Percentiles rank a stretch among this genome's conserved stretches.
phyloP scores from a whole-genome alignment of 1,284 basidiomycete genomes.

The Xerocomus nothofagi region DNA sequence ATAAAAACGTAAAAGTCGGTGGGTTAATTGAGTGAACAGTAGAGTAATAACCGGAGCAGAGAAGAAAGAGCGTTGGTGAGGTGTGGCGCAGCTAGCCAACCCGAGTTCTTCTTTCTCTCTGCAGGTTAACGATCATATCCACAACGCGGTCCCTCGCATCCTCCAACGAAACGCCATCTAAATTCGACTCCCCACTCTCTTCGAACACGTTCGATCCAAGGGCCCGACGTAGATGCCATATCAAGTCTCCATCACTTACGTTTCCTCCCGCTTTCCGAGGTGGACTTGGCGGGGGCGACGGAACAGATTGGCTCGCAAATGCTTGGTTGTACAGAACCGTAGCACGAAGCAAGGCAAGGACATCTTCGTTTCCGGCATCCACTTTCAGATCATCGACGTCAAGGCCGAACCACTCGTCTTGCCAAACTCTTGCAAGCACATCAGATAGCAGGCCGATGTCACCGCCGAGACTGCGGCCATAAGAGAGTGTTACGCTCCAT shows the following conservation, averaged over 20 bases:
- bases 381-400: conserved; percentile 28
- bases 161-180: conserved; percentile 45
- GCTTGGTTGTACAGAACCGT: conserved; percentile 57
- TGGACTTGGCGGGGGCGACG: conserved; percentile 61
- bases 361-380: conserved; percentile 40
- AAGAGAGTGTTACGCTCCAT: conserved; percentile 50
- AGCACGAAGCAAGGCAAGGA: conserved; percentile 53
- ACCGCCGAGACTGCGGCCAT: conserved; percentile 62
- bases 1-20: background rate
- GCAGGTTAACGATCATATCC: conserved; percentile 59
- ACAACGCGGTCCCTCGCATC: conserved; percentile 69
- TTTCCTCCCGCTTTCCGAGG: conserved; percentile 20
- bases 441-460: conserved; percentile 51
- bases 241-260: conserved; percentile 32
- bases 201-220: conserved; percentile 66
- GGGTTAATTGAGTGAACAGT: background rate
- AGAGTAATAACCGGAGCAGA: background rate
- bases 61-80: background rate
- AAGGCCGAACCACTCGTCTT: conserved; percentile 30
- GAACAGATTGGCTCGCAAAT: conserved; percentile 50
- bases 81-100: conserved; percentile 8
- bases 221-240: conserved; percentile 48
- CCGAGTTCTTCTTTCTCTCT: conserved; percentile 36
- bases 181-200: conserved; percentile 22
- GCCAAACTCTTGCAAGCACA: conserved; percentile 55